phyloP scores from a whole-genome alignment of 305 asterid genomes.

The Solanum hybrid region DNA sequence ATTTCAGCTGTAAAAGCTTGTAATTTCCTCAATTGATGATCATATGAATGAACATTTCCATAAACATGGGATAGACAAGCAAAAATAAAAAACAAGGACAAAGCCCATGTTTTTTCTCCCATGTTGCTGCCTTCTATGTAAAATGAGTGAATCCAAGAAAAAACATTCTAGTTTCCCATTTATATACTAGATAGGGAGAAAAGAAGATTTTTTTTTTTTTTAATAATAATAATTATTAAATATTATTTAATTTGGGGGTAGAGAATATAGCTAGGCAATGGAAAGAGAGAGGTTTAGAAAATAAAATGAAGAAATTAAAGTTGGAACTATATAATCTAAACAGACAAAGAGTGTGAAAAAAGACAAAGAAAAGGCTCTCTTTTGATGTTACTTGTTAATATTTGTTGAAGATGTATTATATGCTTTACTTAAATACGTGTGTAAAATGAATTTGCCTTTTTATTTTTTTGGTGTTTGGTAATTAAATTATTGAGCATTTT shows the following conservation, averaged over 20 bases:
- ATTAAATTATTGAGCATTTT: not conserved
- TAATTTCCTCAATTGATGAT: constrained; percentile 15
- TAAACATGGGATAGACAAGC: constrained; percentile 18
- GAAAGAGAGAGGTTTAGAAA: not conserved
- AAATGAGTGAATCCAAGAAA: not conserved
- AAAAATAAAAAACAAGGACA: constrained; percentile 9
- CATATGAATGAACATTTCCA: constrained; percentile 14
- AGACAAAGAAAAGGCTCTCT: constrained; percentile 4
- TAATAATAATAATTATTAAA: not conserved
- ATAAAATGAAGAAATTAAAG: not conserved
- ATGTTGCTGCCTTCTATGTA: constrained; percentile 2
- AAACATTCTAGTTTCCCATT: not conserved
- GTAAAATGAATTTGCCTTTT: not conserved
- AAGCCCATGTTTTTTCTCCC: constrained; percentile 29
- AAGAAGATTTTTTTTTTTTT: too few relatives aligned
- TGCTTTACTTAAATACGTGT: not conserved
- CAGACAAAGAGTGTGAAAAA: constrained; percentile 3
- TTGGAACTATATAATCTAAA: not conserved
- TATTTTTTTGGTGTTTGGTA: not conserved
- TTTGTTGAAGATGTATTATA: not conserved
- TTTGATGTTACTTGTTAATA: not conserved
- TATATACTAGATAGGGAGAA: not conserved
- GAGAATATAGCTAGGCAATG: not conserved
- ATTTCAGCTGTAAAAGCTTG: constrained; percentile 20
- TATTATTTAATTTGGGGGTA: not conserved